phyloP scores from a whole-genome alignment of 495 filamentous ascomycete genomes.

The Coniosporium apollinis region DNA sequence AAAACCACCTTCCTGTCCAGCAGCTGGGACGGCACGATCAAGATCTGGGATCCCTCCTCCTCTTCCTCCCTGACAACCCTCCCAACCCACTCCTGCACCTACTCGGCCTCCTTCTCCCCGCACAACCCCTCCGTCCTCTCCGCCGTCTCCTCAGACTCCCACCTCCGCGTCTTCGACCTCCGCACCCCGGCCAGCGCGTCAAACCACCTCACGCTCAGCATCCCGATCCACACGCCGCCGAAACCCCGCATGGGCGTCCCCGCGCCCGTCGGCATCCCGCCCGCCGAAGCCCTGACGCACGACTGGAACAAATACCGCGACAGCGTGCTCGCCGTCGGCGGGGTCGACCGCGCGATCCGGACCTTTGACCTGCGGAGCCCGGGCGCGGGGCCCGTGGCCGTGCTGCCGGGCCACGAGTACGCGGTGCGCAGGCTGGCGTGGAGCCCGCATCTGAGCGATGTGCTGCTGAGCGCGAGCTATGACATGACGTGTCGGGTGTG shows the following conservation, averaged over 20 bases:
- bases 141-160: slow-evolving; percentile 67
- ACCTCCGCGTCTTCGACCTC: slow-evolving; percentile 78
- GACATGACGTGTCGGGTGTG: slow-evolving; percentile 95
- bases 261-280: slow-evolving; percentile 30
- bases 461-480: slow-evolving; percentile 77
- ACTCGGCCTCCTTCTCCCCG: slow-evolving; percentile 67
- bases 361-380: slow-evolving; percentile 76
- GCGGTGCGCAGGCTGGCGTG: slow-evolving; percentile 72
- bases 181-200: slow-evolving; percentile 62
- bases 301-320: slow-evolving; percentile 98
- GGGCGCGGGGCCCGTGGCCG: slow-evolving; percentile 45
- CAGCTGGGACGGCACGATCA: slow-evolving; percentile 89
- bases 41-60: slow-evolving; percentile 72
- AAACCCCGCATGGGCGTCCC: slow-evolving; percentile 22
- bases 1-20: slow-evolving; percentile 79
- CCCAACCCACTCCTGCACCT: slow-evolving; percentile 80
- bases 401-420: slow-evolving; percentile 76
- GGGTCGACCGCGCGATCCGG: slow-evolving; percentile 75
- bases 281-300: slow-evolving; percentile 73
- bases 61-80: slow-evolving; percentile 60
- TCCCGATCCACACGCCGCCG: slow-evolving; percentile 57
- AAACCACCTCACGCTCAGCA: slow-evolving; percentile 61
- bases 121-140: slow-evolving; percentile 63
- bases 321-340: slow-evolving; percentile 64
- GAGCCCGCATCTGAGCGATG: slow-evolving; percentile 78